phyloP scores from a whole-genome alignment of 257 asterid species.

The Echites panduratus region DNA sequence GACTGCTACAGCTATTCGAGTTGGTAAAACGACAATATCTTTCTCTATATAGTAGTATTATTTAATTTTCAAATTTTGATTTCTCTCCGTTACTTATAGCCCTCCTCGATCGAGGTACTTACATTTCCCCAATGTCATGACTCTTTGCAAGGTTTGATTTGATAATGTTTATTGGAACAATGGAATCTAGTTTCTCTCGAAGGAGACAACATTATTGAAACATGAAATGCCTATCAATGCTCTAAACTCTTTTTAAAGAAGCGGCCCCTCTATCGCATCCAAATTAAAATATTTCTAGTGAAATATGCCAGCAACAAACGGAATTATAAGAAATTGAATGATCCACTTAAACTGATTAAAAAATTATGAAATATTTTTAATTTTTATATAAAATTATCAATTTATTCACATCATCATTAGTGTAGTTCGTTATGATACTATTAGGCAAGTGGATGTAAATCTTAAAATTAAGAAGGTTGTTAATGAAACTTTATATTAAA shows the following conservation, averaged over 20 bases:
- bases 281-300: neutral
- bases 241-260: neutral
- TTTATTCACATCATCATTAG: too few relatives aligned
- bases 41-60: too few relatives aligned
- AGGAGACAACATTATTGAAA: constrained; percentile 44
- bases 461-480: too few relatives aligned
- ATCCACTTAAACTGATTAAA: too few relatives aligned
- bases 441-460: too few relatives aligned
- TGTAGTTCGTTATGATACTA: too few relatives aligned
- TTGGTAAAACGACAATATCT: constrained; percentile 14
- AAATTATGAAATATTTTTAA: too few relatives aligned
- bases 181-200: constrained; percentile 27
- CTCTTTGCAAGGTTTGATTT: constrained; percentile 10
- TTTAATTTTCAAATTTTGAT: constrained; percentile 1
- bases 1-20: neutral
- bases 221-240: constrained; percentile 28
- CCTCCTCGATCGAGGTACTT: neutral
- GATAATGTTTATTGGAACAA: constrained; percentile 37
- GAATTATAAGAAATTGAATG: constrained; percentile 2
- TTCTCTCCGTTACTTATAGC: neutral
- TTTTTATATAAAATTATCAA: too few relatives aligned
- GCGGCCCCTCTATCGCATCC: neutral
- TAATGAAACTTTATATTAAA: too few relatives aligned
- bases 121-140: too few relatives aligned
- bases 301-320: constrained; percentile 11